phyloP scores from a whole-genome alignment of 371 early-diverging fungal species.

The Mortierella sp. region DNA sequence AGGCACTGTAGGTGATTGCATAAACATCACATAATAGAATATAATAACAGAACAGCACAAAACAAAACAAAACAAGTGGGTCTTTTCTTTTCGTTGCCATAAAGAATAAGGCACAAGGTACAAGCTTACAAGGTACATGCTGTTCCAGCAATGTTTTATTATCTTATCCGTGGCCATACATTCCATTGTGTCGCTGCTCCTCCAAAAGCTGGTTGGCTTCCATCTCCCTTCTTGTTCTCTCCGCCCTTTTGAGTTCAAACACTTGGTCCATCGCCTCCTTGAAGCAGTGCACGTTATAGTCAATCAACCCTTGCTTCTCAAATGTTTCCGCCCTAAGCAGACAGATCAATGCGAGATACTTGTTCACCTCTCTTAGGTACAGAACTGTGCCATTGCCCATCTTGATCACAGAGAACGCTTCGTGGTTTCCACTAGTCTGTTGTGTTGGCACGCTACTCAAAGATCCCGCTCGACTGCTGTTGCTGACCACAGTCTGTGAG shows the following conservation, averaged over 20 bases:
- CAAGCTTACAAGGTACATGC: background rate
- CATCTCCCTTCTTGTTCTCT: constrained; percentile 50
- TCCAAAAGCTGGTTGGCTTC: constrained; percentile 41
- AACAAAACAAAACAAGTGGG: too few relatives aligned
- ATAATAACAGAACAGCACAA: too few relatives aligned
- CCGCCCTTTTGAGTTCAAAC: constrained; percentile 68
- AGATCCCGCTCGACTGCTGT: constrained; percentile 38
- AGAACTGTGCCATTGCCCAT: constrained; percentile 88
- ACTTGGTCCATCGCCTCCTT: constrained; percentile 80
- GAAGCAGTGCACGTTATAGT: constrained; percentile 89
- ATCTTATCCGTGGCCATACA: constrained; percentile 50
- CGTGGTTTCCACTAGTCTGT: constrained; percentile 48
- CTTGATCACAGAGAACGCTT: constrained; percentile 75
- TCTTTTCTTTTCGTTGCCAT: background rate
- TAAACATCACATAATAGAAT: too few relatives aligned
- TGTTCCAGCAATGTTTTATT: background rate
- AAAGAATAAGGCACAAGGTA: background rate
- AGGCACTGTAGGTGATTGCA: too few relatives aligned
- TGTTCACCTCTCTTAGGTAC: constrained; percentile 84
- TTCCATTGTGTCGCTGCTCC: constrained; percentile 38
- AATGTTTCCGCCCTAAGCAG: constrained; percentile 88
- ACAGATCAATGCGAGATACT: constrained; percentile 83
- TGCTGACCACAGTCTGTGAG: constrained; percentile 32
- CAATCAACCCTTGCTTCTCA: constrained; percentile 90
- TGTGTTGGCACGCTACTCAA: constrained; percentile 28